Evolutionary conservation across 75 land plant species (phyloP).

Genomic region (Pinus tabuliformis): DNA sequence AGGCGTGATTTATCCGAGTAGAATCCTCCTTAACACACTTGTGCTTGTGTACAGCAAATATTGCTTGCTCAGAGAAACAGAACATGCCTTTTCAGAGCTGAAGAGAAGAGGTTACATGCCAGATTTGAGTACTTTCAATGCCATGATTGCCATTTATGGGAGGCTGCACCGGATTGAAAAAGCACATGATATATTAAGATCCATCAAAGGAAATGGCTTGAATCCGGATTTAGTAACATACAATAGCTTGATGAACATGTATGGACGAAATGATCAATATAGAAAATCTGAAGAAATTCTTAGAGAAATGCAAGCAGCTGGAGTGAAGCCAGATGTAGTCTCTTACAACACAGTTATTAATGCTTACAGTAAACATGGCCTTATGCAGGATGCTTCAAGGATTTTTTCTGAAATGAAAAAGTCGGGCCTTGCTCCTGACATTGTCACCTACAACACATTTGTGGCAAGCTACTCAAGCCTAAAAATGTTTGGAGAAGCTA

Average conservation of each 20-base stretch:
- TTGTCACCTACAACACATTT: constrained; percentile 80
- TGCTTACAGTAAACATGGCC: constrained; percentile 80
- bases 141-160: constrained; percentile 92
- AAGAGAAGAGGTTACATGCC: constrained; percentile 43
- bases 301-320: constrained; percentile 56
- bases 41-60: constrained; percentile 77
- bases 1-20: constrained; percentile 36
- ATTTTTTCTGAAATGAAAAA: constrained; percentile 67
- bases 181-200: constrained; percentile 56
- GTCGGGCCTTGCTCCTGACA: constrained; percentile 67
- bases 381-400: constrained; percentile 86
- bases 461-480: constrained; percentile 63
- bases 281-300: constrained; percentile 63
- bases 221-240: constrained; percentile 81
- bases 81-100: constrained; percentile 67
- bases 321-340: constrained; percentile 67
- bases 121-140: constrained; percentile 70
- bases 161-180: constrained; percentile 66
- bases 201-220: constrained; percentile 55
- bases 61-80: constrained; percentile 60
- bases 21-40: constrained; percentile 58
- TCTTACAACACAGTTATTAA: constrained; percentile 83
- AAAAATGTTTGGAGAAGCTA: constrained; percentile 78
- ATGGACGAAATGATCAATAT: constrained; percentile 65
- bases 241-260: constrained; percentile 88